Percentiles rank a stretch among this genome's conserved stretches.
Conservation (phyloP, 2,329 filamentous ascomycete genomes). For the Trichoderma hamatum region DNA sequence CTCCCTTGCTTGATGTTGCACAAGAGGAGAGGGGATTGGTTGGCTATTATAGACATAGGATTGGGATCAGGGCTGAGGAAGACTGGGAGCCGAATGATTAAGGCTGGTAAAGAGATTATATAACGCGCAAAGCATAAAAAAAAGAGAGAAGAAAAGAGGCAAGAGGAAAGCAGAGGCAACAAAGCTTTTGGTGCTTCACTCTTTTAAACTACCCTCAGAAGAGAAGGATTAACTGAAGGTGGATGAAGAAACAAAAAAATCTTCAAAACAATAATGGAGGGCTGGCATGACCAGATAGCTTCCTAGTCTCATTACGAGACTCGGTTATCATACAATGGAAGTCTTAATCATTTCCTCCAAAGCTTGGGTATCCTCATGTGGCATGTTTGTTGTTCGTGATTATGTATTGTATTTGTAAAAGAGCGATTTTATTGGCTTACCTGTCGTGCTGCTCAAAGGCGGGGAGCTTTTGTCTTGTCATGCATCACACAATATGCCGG, state of each 20-base stretch:
- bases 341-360: constrained; percentile 6
- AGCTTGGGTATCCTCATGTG: not conserved
- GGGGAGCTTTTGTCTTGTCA: not conserved
- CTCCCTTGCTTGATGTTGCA: constrained; percentile 17
- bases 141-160: not conserved
- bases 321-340: constrained; percentile 18
- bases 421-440: not conserved
- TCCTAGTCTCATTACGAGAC: constrained; percentile 3
- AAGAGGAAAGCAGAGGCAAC: not conserved
- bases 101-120: constrained; percentile 26
- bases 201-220: not conserved
- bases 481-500: constrained; percentile 8
- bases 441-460: not conserved
- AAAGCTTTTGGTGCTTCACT: constrained; percentile 3
- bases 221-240: not conserved
- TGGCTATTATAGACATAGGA: constrained; percentile 23
- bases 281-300: constrained; percentile 15
- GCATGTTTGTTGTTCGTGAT: not conserved
- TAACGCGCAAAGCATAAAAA: constrained; percentile 16
- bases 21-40: constrained; percentile 11
- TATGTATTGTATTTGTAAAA: not conserved
- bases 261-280: constrained; percentile 8
- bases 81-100: not conserved
- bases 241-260: not conserved
- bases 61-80: constrained; percentile 5